Evolutionary conservation across 2,329 filamentous ascomycete species (phyloP).

Genomic region (Cladorrhinum sp.): DNA sequence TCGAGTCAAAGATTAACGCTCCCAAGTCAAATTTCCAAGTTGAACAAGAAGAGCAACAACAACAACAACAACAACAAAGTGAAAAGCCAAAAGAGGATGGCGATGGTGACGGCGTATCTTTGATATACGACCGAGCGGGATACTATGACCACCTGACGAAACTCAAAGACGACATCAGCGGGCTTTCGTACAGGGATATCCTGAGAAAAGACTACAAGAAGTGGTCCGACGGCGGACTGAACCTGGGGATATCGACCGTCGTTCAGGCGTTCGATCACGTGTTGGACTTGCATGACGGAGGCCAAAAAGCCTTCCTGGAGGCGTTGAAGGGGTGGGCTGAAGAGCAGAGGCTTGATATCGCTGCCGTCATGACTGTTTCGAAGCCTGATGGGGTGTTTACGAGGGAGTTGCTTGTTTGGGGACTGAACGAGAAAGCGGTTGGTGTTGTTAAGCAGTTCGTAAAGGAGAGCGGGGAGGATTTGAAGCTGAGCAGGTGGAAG

Average conservation of each 20-base stretch:
- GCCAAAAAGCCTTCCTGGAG: slow-evolving; percentile 43
- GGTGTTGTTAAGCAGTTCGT: slow-evolving; percentile 55
- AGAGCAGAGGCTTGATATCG: slow-evolving; percentile 60
- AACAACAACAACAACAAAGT: neutral
- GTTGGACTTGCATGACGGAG: slow-evolving; percentile 36
- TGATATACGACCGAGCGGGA: slow-evolving; percentile 50
- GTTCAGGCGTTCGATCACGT: slow-evolving; percentile 59
- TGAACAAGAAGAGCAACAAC: no score
- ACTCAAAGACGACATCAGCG: slow-evolving; percentile 66
- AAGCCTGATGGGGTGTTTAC: slow-evolving; percentile 53
- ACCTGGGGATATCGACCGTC: slow-evolving; percentile 65
- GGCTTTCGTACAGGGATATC: slow-evolving; percentile 62
- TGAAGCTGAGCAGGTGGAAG: slow-evolving; percentile 57
- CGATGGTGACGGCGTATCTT: neutral
- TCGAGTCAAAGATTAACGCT: slow-evolving; percentile 47
- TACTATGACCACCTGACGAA: slow-evolving; percentile 60
- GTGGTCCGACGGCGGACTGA: slow-evolving; percentile 58
- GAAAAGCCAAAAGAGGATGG: slow-evolving; percentile 16
- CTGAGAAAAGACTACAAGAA: slow-evolving; percentile 83
- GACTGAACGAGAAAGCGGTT: slow-evolving; percentile 47
- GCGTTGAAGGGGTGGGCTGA: slow-evolving; percentile 51
- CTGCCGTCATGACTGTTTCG: slow-evolving; percentile 67
- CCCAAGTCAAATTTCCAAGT: neutral
- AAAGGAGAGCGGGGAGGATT: slow-evolving; percentile 39
- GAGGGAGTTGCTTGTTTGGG: slow-evolving; percentile 68